phyloP scores from a whole-genome alignment of 2,329 filamentous ascomycete genomes.

The Arthroderma sp. region DNA sequence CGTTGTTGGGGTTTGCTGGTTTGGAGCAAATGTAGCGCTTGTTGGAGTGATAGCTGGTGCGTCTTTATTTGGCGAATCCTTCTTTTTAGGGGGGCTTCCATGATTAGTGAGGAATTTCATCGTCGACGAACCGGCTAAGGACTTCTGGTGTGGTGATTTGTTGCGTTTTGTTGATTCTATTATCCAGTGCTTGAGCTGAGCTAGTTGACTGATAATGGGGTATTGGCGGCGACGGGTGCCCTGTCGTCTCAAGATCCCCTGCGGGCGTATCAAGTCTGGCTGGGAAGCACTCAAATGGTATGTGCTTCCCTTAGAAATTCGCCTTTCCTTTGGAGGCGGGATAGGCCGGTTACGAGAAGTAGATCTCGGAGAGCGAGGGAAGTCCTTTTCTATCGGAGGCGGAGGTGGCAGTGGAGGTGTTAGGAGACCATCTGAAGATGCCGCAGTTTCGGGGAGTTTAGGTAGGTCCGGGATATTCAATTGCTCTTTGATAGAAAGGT shows the following conservation, averaged over 20 bases:
- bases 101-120: slow-evolving; percentile 30
- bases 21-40: slow-evolving; percentile 17
- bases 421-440: slow-evolving; percentile 25
- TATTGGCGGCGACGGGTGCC: slow-evolving; percentile 47
- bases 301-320: slow-evolving; percentile 68
- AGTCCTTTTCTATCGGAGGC: slow-evolving; percentile 64
- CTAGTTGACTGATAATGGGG: slow-evolving; percentile 54
- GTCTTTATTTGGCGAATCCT: slow-evolving; percentile 24
- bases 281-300: slow-evolving; percentile 70
- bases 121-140: slow-evolving; percentile 20
- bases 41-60: slow-evolving; percentile 17
- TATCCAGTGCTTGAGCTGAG: slow-evolving; percentile 60
- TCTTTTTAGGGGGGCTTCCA: slow-evolving; percentile 29
- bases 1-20: slow-evolving; percentile 27
- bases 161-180: slow-evolving; percentile 54
- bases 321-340: slow-evolving; percentile 76
- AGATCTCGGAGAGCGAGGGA: slow-evolving; percentile 62
- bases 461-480: slow-evolving; percentile 63
- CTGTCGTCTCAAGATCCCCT: slow-evolving; percentile 44
- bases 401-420: slow-evolving; percentile 41
- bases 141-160: slow-evolving; percentile 41
- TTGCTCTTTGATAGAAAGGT: slow-evolving; percentile 31
- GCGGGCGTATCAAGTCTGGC: slow-evolving; percentile 48
- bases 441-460: slow-evolving; percentile 53
- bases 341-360: slow-evolving; percentile 59